These are phyloP conservation scores for Pleurotus pulmonarius DNA, from an alignment of 768 basidiomycete genomes.

Conservation along the genomic window DNA sequence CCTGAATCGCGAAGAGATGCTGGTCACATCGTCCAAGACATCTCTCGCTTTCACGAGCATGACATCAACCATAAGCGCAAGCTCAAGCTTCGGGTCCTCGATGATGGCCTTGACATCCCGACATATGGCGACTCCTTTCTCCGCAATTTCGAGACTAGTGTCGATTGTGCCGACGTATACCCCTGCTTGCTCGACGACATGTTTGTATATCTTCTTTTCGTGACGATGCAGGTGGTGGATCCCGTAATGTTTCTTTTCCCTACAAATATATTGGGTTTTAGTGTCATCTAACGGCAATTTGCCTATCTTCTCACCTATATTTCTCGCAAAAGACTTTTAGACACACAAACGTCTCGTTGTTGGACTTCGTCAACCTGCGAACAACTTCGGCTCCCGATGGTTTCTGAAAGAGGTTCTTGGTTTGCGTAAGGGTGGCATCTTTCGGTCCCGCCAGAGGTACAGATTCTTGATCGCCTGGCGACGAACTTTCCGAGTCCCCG, in stretches of 20 bases:
- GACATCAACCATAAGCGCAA: background rate
- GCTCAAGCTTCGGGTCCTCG: background rate
- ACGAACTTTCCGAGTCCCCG: too few species aligned
- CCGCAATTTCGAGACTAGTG: background rate
- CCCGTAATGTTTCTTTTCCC: background rate
- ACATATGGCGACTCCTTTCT: background rate
- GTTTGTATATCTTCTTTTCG: background rate
- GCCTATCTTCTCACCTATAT: background rate
- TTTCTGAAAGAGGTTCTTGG: too few species aligned
- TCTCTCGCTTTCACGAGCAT: background rate
- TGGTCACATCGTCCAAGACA: background rate
- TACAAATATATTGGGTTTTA: background rate
- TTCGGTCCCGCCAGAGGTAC: too few species aligned
- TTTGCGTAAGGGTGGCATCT: too few species aligned
- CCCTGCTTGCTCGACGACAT: background rate
- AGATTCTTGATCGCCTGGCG: too few species aligned
- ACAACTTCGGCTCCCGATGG: background rate
- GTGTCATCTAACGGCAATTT: background rate
- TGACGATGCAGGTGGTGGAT: background rate
- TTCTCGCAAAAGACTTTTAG: conserved; percentile 1
- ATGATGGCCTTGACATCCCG: background rate
- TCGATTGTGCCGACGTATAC: background rate
- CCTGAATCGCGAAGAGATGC: background rate
- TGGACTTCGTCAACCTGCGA: background rate
- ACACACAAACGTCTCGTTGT: conserved; percentile 2